A percentile compares a stretch with the other conserved stretches of the same genome.
These are phyloP conservation scores for Parsonsia alboflavescens DNA, from an alignment of 257 asterid genomes.

Conservation along the genomic window DNA sequence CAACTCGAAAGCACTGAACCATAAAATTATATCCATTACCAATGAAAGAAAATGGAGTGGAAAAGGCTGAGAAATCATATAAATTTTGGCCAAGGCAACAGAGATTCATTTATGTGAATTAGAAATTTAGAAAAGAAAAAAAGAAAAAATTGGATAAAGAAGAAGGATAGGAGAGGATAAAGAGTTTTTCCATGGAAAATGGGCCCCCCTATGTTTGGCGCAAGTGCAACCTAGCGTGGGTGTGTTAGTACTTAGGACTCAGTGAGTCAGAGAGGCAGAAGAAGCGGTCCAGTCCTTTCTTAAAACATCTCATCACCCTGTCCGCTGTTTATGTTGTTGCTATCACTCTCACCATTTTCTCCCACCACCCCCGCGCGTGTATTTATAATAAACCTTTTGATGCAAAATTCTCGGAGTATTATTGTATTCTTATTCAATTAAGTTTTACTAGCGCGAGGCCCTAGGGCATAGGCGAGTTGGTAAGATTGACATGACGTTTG, in stretches of 20 bases:
- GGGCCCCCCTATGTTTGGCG: conserved; percentile 50
- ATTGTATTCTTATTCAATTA: too few relatives aligned
- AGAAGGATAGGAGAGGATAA: conserved; percentile 3
- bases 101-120: conserved; percentile 13
- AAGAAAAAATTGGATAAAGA: too few relatives aligned
- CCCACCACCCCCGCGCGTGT: conserved; percentile 28
- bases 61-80: conserved; percentile 5
- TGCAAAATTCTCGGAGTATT: too few relatives aligned
- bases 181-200: conserved; percentile 34
- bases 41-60: background rate
- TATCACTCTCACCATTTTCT: background rate
- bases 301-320: conserved; percentile 34
- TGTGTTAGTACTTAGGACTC: conserved; percentile 41
- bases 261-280: conserved; percentile 22
- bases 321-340: conserved; percentile 24
- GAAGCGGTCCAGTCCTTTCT: conserved; percentile 12
- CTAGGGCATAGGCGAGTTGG: too few relatives aligned
- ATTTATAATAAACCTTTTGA: too few relatives aligned
- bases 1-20: too few relatives aligned
- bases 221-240: conserved; percentile 46
- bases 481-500: too few relatives aligned
- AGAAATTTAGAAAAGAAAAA: too few relatives aligned
- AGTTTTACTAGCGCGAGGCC: too few relatives aligned
- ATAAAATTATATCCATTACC: too few relatives aligned
- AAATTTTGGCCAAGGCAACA: conserved; percentile 15